Conservation (phyloP, 1,284 basidiomycete genomes). For the Moniliella sp. region DNA sequence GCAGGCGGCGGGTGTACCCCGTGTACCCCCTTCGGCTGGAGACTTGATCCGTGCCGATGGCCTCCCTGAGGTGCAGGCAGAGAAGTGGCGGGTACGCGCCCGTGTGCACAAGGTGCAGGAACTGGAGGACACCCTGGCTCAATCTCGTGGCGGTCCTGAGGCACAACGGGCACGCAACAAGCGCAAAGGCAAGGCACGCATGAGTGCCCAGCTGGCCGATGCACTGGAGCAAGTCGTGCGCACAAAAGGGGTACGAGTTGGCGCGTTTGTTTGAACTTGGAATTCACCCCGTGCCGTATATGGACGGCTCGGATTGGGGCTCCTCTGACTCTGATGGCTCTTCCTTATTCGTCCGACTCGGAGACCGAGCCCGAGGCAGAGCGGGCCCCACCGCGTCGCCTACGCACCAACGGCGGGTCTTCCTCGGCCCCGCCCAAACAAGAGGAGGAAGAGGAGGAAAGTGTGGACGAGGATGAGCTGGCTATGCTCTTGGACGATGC, state of each 20-base stretch:
- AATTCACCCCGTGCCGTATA: too few species aligned
- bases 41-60: conserved; percentile 18
- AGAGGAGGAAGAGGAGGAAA: background rate
- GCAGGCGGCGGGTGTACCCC: background rate
- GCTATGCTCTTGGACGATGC: background rate
- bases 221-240: conserved; percentile 1
- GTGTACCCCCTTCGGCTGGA: background rate
- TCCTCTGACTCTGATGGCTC: too few species aligned
- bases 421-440: too few species aligned
- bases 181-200: conserved; percentile 20
- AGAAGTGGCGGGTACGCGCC: conserved; percentile 17
- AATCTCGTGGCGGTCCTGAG: conserved; percentile 4
- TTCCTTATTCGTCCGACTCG: background rate
- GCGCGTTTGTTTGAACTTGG: too few species aligned
- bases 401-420: too few species aligned
- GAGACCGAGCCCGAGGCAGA: background rate
- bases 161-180: conserved; percentile 7
- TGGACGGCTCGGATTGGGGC: too few species aligned
- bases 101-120: conserved; percentile 8
- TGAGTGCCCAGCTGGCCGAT: conserved; percentile 11
- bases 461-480: background rate
- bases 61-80: conserved; percentile 20
- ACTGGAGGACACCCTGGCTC: conserved; percentile 15
- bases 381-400: background rate
- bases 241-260: conserved; percentile 1